Percentiles rank a stretch among this genome's conserved stretches.
Conservation (phyloP, 306 rosid genomes). For the Vigna unguiculata region DNA sequence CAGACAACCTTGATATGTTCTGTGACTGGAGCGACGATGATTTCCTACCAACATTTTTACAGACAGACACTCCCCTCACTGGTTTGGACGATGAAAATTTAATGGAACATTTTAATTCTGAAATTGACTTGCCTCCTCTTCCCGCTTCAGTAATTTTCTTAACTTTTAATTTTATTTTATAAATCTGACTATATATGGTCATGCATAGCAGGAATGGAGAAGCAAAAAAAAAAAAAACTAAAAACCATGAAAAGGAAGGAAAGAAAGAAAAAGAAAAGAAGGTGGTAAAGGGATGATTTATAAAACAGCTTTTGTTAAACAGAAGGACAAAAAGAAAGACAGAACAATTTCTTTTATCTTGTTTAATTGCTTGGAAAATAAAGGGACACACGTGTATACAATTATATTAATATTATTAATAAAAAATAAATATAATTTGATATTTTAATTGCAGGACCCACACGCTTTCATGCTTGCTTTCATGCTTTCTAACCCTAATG, state of each 20-base stretch:
- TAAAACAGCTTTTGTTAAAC: not conserved
- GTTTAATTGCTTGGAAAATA: not conserved
- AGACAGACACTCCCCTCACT: not conserved
- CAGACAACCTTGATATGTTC: not conserved
- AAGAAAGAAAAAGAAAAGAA: not conserved
- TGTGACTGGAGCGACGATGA: not conserved
- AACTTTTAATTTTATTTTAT: not conserved
- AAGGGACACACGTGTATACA: too few relatives aligned
- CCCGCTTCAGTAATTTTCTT: not conserved
- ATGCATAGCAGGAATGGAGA: not conserved
- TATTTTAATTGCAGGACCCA: not conserved
- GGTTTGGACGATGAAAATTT: not conserved
- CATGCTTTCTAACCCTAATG: too few relatives aligned
- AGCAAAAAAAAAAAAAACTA: not conserved
- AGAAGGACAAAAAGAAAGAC: not conserved
- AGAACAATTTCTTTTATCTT: too few relatives aligned
- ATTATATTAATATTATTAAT: too few relatives aligned
- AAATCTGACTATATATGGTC: not conserved
- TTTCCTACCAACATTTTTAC: not conserved
- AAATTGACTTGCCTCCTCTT: not conserved
- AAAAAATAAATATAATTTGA: not conserved
- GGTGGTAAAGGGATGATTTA: not conserved
- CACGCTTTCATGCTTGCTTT: not conserved
- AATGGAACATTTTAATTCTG: not conserved
- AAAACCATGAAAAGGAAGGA: not conserved